Evolutionary conservation across 2,329 filamentous ascomycete genomes (phyloP).

Genomic region (Calonectria hongkongensis): DNA sequence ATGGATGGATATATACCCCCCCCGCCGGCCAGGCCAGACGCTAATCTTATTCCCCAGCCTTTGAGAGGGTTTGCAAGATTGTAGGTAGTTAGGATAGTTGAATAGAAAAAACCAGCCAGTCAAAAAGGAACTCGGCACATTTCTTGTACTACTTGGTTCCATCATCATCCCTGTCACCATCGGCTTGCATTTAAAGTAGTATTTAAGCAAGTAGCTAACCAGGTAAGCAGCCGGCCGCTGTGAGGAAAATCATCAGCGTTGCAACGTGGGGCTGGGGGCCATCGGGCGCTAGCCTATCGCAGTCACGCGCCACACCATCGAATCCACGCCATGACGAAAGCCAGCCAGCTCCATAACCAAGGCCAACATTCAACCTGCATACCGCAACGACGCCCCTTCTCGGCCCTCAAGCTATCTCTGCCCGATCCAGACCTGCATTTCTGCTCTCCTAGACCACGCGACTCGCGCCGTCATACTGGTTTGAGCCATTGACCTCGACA

Average conservation of each 20-base stretch:
- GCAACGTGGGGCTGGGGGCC: constrained; percentile 45
- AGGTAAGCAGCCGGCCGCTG: constrained; percentile 33
- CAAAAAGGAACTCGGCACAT: background rate
- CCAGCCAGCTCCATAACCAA: background rate
- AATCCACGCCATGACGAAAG: constrained; percentile 31
- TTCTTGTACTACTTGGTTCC: background rate
- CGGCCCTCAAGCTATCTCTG: background rate
- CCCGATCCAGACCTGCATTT: background rate
- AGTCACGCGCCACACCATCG: constrained; percentile 13
- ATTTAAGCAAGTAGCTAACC: constrained; percentile 39
- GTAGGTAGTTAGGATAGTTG: constrained; percentile 25
- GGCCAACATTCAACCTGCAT: background rate
- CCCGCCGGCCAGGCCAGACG: background rate
- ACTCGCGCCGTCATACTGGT: background rate
- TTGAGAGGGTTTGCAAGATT: constrained; percentile 19
- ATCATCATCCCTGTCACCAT: background rate
- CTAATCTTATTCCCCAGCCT: constrained; percentile 14
- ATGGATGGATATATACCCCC: constrained; percentile 21
- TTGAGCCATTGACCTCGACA: constrained; percentile 5
- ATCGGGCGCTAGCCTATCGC: constrained; percentile 40
- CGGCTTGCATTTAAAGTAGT: background rate
- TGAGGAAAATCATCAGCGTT: constrained; percentile 8
- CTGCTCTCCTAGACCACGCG: background rate
- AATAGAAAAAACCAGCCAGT: background rate
- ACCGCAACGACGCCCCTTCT: constrained; percentile 15